Percentiles rank a stretch among this genome's conserved stretches.
Conservation (phyloP, 805 yeast genomes). For the Myxozyma monticola region DNA sequence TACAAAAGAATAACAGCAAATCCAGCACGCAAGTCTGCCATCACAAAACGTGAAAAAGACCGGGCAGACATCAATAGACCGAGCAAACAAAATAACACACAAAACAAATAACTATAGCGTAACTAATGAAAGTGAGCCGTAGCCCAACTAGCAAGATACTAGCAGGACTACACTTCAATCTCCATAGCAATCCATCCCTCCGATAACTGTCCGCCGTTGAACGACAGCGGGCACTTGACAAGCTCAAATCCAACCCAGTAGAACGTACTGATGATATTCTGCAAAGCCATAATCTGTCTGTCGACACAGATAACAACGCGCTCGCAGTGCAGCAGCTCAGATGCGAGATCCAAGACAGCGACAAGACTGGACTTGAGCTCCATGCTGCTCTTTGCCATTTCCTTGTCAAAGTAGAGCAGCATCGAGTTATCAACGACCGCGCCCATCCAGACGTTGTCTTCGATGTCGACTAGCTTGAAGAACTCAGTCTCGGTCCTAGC, state of each 20-base stretch:
- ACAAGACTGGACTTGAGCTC: constrained; percentile 28
- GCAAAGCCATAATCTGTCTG: constrained; percentile 17
- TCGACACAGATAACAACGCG: constrained; percentile 32
- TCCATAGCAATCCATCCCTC: constrained; percentile 32
- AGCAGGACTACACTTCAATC: constrained; percentile 28
- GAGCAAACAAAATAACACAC: neutral
- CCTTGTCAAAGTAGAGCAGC: constrained; percentile 28
- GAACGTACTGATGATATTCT: constrained; percentile 21
- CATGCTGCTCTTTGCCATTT: constrained; percentile 13
- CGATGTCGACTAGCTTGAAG: constrained; percentile 24
- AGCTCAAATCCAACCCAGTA: constrained; percentile 33
- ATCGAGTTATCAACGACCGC: constrained; percentile 26
- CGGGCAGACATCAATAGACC: neutral
- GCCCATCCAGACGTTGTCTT: constrained; percentile 29
- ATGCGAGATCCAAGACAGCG: constrained; percentile 32
- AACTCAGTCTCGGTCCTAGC: constrained; percentile 5
- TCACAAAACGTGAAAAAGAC: too few relatives aligned
- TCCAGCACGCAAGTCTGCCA: too few relatives aligned
- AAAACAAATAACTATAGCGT: neutral
- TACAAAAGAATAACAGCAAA: too few relatives aligned
- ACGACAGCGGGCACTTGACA: constrained; percentile 15
- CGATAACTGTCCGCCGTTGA: constrained; percentile 22
- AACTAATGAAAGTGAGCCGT: neutral
- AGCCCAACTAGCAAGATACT: too few relatives aligned
- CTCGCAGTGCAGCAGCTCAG: constrained; percentile 31